A percentile compares a stretch with the other conserved stretches of the same genome.
Conservation (phyloP, 2,329 filamentous ascomycete species). For the Trichophyton benhamiae region DNA sequence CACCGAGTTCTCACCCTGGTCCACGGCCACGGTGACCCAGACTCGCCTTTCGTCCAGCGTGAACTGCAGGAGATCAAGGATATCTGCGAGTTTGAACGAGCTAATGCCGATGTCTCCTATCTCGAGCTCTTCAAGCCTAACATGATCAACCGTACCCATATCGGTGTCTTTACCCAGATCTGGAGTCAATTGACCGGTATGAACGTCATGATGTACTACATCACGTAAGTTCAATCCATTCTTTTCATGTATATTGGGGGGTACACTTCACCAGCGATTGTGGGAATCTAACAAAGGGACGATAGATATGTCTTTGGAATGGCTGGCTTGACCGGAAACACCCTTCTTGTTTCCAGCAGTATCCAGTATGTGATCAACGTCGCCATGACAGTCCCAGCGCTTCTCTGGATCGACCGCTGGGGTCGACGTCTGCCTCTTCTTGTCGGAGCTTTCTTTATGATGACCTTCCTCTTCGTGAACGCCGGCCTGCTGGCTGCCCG, state of each 20-base stretch:
- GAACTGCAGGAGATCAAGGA: conserved; percentile 63
- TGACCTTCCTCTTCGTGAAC: conserved; percentile 33
- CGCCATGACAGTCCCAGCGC: conserved; percentile 61
- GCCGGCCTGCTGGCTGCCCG: conserved; percentile 30
- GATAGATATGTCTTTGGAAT: conserved; percentile 54
- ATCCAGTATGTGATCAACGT: conserved; percentile 75
- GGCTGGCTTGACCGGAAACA: conserved; percentile 51
- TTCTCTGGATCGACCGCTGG: conserved; percentile 63
- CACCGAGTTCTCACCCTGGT: conserved; percentile 41
- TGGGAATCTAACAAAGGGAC: neutral
- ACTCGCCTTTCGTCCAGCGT: conserved; percentile 51
- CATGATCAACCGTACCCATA: conserved; percentile 63
- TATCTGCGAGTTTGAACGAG: conserved; percentile 59
- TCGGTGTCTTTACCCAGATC: conserved; percentile 61
- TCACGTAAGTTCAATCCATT: conserved; percentile 28
- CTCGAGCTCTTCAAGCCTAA: conserved; percentile 58
- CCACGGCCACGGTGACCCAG: conserved; percentile 52
- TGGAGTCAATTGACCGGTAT: conserved; percentile 66
- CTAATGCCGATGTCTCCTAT: conserved; percentile 57
- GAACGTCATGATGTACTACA: conserved; percentile 67
- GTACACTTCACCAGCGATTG: neutral
- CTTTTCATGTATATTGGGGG: neutral
- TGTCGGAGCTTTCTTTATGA: conserved; percentile 54
- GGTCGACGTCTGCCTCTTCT: conserved; percentile 58
- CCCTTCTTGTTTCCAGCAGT: conserved; percentile 51